Evolutionary conservation across 352 stramenopile species (phyloP), one percentile per base, ranked within the genome.

Genomic region (Globisporangium barbulae): DNA sequence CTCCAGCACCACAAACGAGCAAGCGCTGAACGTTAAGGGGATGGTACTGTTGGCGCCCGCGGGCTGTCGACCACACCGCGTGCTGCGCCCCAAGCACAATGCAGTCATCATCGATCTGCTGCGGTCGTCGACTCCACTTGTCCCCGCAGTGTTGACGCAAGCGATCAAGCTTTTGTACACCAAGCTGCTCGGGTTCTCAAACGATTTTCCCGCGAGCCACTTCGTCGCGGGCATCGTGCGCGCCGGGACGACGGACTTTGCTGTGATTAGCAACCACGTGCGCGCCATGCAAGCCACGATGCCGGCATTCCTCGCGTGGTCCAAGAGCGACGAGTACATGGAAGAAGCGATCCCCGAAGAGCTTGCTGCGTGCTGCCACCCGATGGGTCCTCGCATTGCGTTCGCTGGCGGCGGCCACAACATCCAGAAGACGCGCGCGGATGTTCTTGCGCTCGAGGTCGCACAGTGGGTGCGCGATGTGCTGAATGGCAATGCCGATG

Each of bases 391-490:
- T 4, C 71, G 74, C 15, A 57, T 87, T 21, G 71, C 61, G 13
- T 87, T 85, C 57, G 42, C 45, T 30, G 66, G 58, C 7, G 78
- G 77, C 5, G 79, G 75, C 1, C 79, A 87, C 68, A 89, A 89
- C 57, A 72, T 87, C 41, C 79, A 89, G 53, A 89, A 89, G 72
- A 85, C 78, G 30, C 67, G 75, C 31, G 73, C 75, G 0, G 70
- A 80, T 1, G 35, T 65, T 31, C 53, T 83, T 33, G 71, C 68
- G 13, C 7, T 21, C 1, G 72, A 58, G 7, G 57, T 81, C 22
- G 60, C 19, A 0, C 37, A 63, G 19, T 83, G 75, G 75, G 66
- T 74, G 0, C 54, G 67, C 9, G 25, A 53, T 0, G 66, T 78
- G 19, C 33, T 75, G 2, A 15, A 2, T 15, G 35, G 12, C 9